These are phyloP conservation scores for Amaranthus palmeri DNA, from an alignment of 148 eudicot genomes.

Conservation along the genomic window DNA sequence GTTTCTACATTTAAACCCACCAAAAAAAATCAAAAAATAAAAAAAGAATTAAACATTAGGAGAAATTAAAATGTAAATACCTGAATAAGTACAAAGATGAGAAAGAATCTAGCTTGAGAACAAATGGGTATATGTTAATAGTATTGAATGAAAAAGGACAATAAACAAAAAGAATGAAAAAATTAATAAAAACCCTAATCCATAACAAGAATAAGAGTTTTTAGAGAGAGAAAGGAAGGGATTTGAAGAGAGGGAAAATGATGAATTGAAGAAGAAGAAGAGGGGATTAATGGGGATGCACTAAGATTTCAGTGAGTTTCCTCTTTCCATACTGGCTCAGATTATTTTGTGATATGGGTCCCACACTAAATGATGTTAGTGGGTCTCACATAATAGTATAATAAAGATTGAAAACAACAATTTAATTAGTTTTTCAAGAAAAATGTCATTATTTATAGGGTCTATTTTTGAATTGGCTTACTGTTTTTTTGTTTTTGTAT, in stretches of 20 bases:
- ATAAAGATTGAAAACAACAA: not conserved
- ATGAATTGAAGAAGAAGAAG: not conserved
- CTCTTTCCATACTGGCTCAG: slow-evolving; percentile 32
- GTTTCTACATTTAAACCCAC: slow-evolving; percentile 4
- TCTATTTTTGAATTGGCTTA: not conserved
- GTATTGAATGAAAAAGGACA: not conserved
- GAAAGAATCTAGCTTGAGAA: not conserved
- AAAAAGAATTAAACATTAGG: not conserved
- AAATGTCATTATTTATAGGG: not conserved
- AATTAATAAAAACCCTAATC: slow-evolving; percentile 20
- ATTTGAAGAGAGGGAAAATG: not conserved
- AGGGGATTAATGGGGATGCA: slow-evolving; percentile 33
- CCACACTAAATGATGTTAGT: slow-evolving; percentile 20
- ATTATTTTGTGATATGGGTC: slow-evolving; percentile 29
- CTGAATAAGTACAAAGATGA: not conserved
- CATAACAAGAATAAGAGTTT: not conserved
- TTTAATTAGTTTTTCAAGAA: not conserved
- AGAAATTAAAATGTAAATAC: not conserved
- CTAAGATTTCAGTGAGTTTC: slow-evolving; percentile 21
- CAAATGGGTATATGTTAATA: slow-evolving; percentile 17
- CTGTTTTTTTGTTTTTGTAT: not conserved
- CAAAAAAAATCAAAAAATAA: not conserved
- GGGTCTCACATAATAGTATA: slow-evolving; percentile 21
- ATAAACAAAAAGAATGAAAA: not conserved
- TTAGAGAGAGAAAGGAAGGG: slow-evolving; percentile 7